Conservation (phyloP, 768 basidiomycete genomes). For the Boletus tomentosulus region DNA sequence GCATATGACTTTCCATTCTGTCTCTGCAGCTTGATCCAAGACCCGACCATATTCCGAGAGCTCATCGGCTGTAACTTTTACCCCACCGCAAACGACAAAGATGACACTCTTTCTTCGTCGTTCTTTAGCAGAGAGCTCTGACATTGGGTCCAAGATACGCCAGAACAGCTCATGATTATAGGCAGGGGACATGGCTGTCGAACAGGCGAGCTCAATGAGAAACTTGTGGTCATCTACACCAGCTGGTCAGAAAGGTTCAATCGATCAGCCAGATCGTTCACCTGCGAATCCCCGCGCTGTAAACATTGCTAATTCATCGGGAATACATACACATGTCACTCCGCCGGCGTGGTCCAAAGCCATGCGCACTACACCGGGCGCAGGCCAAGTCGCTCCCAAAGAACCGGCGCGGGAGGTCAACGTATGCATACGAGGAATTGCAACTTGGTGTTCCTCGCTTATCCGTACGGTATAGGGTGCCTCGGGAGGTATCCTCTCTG, state of each 20-base stretch:
- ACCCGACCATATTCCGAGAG: slow-evolving; percentile 44
- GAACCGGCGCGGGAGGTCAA: slow-evolving; percentile 68
- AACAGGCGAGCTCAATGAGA: slow-evolving; percentile 70
- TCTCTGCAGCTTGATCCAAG: slow-evolving; percentile 33
- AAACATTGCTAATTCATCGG: slow-evolving; percentile 41
- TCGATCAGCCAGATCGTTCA: slow-evolving; percentile 28
- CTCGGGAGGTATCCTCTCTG: slow-evolving; percentile 25
- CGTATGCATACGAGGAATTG: slow-evolving; percentile 51
- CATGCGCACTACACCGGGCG: slow-evolving; percentile 58
- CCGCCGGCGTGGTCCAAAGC: slow-evolving; percentile 57
- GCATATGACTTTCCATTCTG: slow-evolving; percentile 27
- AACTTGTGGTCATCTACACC: slow-evolving; percentile 67
- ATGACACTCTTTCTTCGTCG: slow-evolving; percentile 17
- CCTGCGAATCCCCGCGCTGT: slow-evolving; percentile 54
- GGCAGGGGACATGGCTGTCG: slow-evolving; percentile 63
- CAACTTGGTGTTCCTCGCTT: slow-evolving; percentile 42
- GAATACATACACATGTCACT: slow-evolving; percentile 27
- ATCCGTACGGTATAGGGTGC: slow-evolving; percentile 41
- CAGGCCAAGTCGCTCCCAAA: slow-evolving; percentile 64
- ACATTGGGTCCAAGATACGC: slow-evolving; percentile 18
- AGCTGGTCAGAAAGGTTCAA: neutral
- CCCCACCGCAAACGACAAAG: slow-evolving; percentile 40
- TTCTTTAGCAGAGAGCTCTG: slow-evolving; percentile 19
- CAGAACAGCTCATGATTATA: slow-evolving; percentile 57
- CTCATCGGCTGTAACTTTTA: slow-evolving; percentile 56